Percentiles rank a stretch among this genome's conserved stretches.
phyloP scores from a whole-genome alignment of 2,329 filamentous ascomycete genomes.

The Microdochium bolleyi region DNA sequence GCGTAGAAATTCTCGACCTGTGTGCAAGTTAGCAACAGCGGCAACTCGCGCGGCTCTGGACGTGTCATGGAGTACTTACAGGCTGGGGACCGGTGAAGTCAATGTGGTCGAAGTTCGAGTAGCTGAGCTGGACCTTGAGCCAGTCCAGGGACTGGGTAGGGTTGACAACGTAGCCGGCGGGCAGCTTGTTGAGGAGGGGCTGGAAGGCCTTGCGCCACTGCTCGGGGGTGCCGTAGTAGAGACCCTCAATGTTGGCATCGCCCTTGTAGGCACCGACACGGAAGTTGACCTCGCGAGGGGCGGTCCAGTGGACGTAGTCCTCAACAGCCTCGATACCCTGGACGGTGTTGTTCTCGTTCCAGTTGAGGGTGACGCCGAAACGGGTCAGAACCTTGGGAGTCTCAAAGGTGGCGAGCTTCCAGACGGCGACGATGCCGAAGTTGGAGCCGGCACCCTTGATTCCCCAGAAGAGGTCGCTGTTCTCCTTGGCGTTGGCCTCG shows the following conservation, averaged over 20 bases:
- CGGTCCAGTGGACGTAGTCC: slow-evolving; percentile 19
- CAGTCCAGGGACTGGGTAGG: not conserved
- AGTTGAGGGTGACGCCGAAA: not conserved
- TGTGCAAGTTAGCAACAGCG: slow-evolving; percentile 4
- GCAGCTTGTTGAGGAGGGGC: not conserved
- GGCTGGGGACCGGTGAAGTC: not conserved
- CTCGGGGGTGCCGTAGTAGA: not conserved
- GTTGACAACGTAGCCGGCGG: not conserved
- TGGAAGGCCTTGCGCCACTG: not conserved
- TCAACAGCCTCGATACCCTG: slow-evolving; percentile 22
- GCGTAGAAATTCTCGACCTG: slow-evolving; percentile 34
- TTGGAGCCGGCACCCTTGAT: slow-evolving; percentile 12
- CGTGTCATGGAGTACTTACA: not conserved
- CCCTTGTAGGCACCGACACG: slow-evolving; percentile 11
- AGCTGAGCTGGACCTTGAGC: slow-evolving; percentile 9
- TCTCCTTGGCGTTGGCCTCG: slow-evolving; percentile 5
- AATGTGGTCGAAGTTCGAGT: not conserved
- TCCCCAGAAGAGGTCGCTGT: slow-evolving; percentile 7
- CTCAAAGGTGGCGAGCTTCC: not conserved
- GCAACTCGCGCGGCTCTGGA: not conserved
- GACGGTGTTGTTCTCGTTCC: slow-evolving; percentile 5
- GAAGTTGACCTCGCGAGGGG: not conserved
- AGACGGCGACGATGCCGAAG: slow-evolving; percentile 5
- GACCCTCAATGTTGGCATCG: slow-evolving; percentile 14
- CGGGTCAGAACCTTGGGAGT: not conserved